Conservation (phyloP, 768 basidiomycete species). For the Astraeus odoratus region DNA sequence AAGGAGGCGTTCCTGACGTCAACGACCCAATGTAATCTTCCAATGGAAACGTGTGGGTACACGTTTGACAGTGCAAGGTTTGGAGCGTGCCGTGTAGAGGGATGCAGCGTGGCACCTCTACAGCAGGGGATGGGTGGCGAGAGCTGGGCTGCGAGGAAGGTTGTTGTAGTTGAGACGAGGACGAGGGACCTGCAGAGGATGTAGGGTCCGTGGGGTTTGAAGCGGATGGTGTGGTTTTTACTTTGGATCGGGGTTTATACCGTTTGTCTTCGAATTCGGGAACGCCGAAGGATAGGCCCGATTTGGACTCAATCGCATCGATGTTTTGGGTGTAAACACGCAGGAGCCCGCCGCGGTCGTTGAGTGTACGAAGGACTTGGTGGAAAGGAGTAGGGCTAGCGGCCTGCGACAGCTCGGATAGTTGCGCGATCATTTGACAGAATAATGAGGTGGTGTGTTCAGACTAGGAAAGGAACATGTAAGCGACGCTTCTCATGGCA, state of each 20-base stretch:
- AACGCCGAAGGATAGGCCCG: conserved; percentile 83
- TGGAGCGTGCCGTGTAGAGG: conserved; percentile 86
- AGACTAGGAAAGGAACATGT: conserved; percentile 43
- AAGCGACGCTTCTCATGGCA: conserved; percentile 11
- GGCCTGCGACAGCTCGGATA: conserved; percentile 64
- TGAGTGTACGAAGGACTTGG: conserved; percentile 61
- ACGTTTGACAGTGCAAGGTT: conserved; percentile 73
- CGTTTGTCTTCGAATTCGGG: conserved; percentile 59
- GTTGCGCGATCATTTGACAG: conserved; percentile 84
- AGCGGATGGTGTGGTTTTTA: conserved; percentile 26
- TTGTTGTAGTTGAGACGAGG: conserved; percentile 10
- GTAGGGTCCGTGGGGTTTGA: conserved; percentile 10
- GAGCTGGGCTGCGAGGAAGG: conserved; percentile 19
- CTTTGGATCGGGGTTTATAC: conserved; percentile 45
- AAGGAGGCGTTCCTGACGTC: conserved; percentile 53
- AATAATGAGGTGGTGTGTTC: conserved; percentile 71
- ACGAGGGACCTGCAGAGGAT: conserved; percentile 9
- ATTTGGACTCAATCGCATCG: conserved; percentile 80
- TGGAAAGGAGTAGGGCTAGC: conserved; percentile 83
- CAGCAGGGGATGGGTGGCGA: conserved; percentile 45
- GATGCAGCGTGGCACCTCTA: conserved; percentile 71
- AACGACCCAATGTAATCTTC: conserved; percentile 54
- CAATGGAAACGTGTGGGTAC: conserved; percentile 67
- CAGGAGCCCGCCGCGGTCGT: conserved; percentile 68
- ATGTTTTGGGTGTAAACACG: conserved; percentile 94